Percentiles rank a stretch among this genome's conserved stretches.
These are phyloP conservation scores for Austroboletus novae-zelandiae DNA, from an alignment of 1,284 basidiomycete species.

Conservation along the genomic window DNA sequence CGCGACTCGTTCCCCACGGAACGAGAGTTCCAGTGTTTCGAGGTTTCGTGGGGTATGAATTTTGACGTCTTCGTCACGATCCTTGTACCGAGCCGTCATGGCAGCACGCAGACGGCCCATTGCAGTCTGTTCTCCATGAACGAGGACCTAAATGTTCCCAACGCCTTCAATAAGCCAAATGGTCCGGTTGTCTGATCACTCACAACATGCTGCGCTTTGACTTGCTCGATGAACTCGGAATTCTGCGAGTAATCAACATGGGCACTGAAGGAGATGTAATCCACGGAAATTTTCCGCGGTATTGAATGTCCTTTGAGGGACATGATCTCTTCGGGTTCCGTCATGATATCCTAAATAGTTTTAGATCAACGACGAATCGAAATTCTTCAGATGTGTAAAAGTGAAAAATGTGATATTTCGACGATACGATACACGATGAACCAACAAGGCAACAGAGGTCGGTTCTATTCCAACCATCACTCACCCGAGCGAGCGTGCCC, in stretches of 20 bases:
- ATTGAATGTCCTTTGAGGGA: slow-evolving; percentile 83
- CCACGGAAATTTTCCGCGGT: slow-evolving; percentile 89
- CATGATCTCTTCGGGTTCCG: slow-evolving; percentile 87
- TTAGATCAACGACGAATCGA: slow-evolving; percentile 19
- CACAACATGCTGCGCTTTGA: slow-evolving; percentile 93
- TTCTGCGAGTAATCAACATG: slow-evolving; percentile 99
- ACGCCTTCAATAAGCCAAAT: slow-evolving; percentile 4
- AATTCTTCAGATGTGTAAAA: slow-evolving; percentile 8
- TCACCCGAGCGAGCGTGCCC: slow-evolving; percentile 95
- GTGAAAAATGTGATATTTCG: slow-evolving; percentile 50
- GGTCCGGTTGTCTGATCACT: slow-evolving; percentile 31
- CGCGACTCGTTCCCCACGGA: slow-evolving; percentile 91
- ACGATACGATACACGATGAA: slow-evolving; percentile 35
- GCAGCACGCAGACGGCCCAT: slow-evolving; percentile 92
- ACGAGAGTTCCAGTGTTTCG: slow-evolving; percentile 86
- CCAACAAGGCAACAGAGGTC: slow-evolving; percentile 26
- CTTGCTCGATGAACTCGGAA: slow-evolving; percentile 92
- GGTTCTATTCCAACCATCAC: slow-evolving; percentile 37
- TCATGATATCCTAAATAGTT: slow-evolving; percentile 79
- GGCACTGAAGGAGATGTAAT: slow-evolving; percentile 97
- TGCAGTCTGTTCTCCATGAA: slow-evolving; percentile 93
- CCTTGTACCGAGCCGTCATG: slow-evolving; percentile 87
- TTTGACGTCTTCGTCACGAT: slow-evolving; percentile 92
- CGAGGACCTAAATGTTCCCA: slow-evolving; percentile 68
- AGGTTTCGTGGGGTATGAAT: slow-evolving; percentile 95